Evolutionary conservation across 148 eudicot genomes (phyloP).

Genomic region (Oxyria digyna): DNA sequence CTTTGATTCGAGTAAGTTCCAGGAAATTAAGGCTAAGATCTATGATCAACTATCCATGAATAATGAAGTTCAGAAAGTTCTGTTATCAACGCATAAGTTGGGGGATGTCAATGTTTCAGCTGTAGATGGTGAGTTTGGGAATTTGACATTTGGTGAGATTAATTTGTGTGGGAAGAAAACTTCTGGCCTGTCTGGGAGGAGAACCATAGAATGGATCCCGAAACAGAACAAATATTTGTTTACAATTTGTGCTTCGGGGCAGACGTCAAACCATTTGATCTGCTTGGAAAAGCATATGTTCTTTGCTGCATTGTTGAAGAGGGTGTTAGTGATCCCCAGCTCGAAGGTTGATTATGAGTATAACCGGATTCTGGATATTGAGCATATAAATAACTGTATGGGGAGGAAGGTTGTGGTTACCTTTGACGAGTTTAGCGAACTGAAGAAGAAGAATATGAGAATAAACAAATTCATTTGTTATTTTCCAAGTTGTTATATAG

Average conservation of each 20-base stretch:
- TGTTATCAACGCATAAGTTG: conserved; percentile 48
- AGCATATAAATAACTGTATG: conserved; percentile 76
- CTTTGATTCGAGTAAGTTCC: conserved; percentile 24
- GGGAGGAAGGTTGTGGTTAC: conserved; percentile 84
- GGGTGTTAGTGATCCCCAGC: conserved; percentile 80
- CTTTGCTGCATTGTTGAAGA: conserved; percentile 74
- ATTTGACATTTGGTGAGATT: conserved; percentile 21
- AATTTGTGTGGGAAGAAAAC: conserved; percentile 50
- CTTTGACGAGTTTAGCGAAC: conserved; percentile 64
- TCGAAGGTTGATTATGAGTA: conserved; percentile 76
- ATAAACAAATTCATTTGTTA: conserved; percentile 80
- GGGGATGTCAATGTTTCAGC: conserved; percentile 23
- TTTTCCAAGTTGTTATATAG: conserved; percentile 71
- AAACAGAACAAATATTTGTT: conserved; percentile 53
- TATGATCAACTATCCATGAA: conserved; percentile 50
- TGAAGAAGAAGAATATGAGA: conserved; percentile 48
- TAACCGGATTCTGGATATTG: conserved; percentile 57
- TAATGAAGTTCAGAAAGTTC: conserved; percentile 58
- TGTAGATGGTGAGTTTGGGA: conserved; percentile 26
- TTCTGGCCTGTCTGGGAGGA: conserved; percentile 38
- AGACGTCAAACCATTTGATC: conserved; percentile 93
- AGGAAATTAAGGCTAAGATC: conserved; percentile 34
- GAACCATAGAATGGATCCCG: conserved; percentile 85
- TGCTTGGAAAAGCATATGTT: conserved; percentile 98
- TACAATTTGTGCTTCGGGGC: conserved; percentile 79